A percentile compares a stretch with the other conserved stretches of the same genome.
Evolutionary conservation across 192 early-diverging fungal species (phyloP).

Genomic region (Gigaspora rosea): DNA sequence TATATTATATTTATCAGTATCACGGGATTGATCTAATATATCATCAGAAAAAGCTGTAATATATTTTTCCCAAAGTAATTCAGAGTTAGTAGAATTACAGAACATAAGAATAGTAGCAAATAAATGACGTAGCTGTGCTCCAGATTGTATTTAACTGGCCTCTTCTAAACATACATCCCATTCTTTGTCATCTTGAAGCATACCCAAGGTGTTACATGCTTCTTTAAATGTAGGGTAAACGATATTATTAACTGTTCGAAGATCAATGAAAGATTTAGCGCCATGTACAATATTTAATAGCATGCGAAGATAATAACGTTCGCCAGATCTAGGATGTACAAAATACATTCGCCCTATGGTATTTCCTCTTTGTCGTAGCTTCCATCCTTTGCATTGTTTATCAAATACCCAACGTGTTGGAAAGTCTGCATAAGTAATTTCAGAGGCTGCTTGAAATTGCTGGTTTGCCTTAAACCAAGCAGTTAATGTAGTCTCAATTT

Average conservation of each 20-base stretch:
- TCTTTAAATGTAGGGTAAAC: conserved; percentile 32
- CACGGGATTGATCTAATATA: no score
- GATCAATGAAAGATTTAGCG: conserved; percentile 18
- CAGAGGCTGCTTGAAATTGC: neutral
- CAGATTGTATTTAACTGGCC: conserved; percentile 16
- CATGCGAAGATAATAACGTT: conserved; percentile 35
- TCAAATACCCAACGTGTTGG: neutral
- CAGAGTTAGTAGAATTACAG: neutral
- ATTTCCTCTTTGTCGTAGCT: neutral
- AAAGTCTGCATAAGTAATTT: conserved; percentile 25
- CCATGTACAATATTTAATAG: conserved; percentile 29
- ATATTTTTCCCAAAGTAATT: no score
- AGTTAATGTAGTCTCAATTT: conserved; percentile 24
- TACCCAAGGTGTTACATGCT: conserved; percentile 34
- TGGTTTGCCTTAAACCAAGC: conserved; percentile 27
- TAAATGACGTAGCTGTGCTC: conserved; percentile 28
- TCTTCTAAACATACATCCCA: conserved; percentile 34
- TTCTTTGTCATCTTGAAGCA: conserved; percentile 33
- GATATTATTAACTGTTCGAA: neutral
- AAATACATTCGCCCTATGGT: conserved; percentile 33
- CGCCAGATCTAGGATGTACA: conserved; percentile 29
- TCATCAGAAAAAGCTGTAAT: no score
- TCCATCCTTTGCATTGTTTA: conserved; percentile 22
- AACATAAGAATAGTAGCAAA: conserved; percentile 32
- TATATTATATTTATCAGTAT: no score